These are phyloP conservation scores for Jamesozyma rosinii DNA, from an alignment of 805 yeast species.

Conservation along the genomic window DNA sequence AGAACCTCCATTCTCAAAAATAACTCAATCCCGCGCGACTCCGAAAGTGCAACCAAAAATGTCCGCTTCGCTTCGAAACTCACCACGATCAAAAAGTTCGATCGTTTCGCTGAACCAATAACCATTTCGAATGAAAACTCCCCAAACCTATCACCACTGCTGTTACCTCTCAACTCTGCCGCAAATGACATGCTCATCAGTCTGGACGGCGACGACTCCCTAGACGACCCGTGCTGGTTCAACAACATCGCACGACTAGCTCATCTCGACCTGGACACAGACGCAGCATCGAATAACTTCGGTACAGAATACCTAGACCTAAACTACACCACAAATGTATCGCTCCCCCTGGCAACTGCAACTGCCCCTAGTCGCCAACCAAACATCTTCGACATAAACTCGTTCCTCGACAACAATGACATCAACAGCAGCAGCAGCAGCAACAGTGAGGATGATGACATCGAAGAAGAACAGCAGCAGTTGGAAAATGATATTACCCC, in stretches of 20 bases:
- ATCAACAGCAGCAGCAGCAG: background rate
- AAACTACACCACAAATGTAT: background rate
- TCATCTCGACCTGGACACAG: constrained; percentile 5
- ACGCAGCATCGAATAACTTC: constrained; percentile 1
- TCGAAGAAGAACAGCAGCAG: background rate
- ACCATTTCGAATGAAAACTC: constrained; percentile 54
- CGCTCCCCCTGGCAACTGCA: background rate
- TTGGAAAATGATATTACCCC: background rate
- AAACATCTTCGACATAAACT: background rate
- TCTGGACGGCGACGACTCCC: constrained; percentile 1
- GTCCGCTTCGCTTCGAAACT: constrained; percentile 57
- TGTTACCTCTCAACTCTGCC: constrained; percentile 7
- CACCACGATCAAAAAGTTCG: constrained; percentile 56
- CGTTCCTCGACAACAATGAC: background rate
- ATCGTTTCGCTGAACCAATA: constrained; percentile 50
- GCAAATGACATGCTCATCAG: background rate
- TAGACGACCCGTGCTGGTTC: constrained; percentile 11
- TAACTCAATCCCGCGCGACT: background rate
- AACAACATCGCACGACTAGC: constrained; percentile 5
- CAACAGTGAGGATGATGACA: background rate
- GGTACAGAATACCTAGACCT: constrained; percentile 1
- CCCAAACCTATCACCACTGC: constrained; percentile 18
- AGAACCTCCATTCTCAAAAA: background rate
- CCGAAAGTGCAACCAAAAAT: constrained; percentile 20
- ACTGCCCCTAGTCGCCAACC: background rate